Evolutionary conservation across 306 rosid genomes (phyloP), one percentile per base, ranked within the genome.

Genomic region (Casuarina cunninghamiana): DNA sequence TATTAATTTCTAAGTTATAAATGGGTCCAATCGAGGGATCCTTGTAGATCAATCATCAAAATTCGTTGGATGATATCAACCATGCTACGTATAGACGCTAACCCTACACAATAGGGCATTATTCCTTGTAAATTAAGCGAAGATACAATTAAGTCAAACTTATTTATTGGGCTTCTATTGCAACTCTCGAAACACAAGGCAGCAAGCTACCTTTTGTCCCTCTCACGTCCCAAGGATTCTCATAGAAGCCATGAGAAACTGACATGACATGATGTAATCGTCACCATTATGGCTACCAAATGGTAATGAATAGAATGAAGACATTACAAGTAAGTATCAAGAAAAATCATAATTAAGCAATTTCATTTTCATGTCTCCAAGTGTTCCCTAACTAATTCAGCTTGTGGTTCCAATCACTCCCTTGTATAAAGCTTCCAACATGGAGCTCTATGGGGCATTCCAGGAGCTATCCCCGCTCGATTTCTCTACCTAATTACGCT

Each of bases 51-150:
- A 53, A 72, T 32, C 58, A 55, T 57, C 12, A 39, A 26, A 46
- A 21, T 63, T 41, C 60, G 66, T 77, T 51, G 39, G 82, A 69
- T 80, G 80, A 76, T 73, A 86, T 82, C 82, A 79, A 83, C 73
- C 77, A 73, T 86, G 81, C 58, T 82, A 80, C 74, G 53, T 79
- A 81, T 65, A 82, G 81, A 82, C 83, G 91, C 82, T 85, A 87
- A 81, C 69, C 78, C 84, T 77, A 90, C 86, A 76, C 78, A 46
- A 82, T 60, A 21, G 16, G 51, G 16, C 43, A 61, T 67, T 76
- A 80, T 88, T 81, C 79, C 89, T 81, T 88, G 82, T 79, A 39
- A 50, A 68, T 80, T 75, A 86, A 84, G 79, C 82, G 77, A 86
- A 77, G 78, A 73, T 60, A 32, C 63, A 62, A 49, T 75, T 66